Percentiles rank a stretch among this genome's conserved stretches.
These are phyloP conservation scores for Physcia stellaris DNA, from an alignment of 495 filamentous ascomycete species.

Conservation along the genomic window DNA sequence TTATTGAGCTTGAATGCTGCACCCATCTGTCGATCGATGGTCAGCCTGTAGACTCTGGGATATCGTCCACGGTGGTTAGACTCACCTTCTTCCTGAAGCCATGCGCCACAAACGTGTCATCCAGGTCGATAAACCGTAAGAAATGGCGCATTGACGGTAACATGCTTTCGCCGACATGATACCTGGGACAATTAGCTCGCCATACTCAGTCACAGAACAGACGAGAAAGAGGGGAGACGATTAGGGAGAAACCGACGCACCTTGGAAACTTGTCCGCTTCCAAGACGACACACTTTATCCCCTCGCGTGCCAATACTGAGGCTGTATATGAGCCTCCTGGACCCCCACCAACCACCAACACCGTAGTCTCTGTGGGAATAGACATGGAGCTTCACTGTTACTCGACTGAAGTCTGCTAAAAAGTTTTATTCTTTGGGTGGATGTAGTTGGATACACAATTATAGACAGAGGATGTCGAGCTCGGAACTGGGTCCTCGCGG, in stretches of 20 bases:
- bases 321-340: conserved; percentile 34
- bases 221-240: background rate
- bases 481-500: no score
- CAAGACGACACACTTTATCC: conserved; percentile 26
- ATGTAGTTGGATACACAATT: no score
- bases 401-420: no score
- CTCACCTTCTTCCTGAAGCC: conserved; percentile 34
- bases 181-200: conserved; percentile 15
- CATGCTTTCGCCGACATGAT: conserved; percentile 37
- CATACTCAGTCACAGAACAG: background rate
- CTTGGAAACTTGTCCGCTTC: conserved; percentile 34
- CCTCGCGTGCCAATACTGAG: conserved; percentile 29
- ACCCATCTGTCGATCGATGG: conserved; percentile 20
- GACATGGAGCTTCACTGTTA: conserved; percentile 14
- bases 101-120: conserved; percentile 26
- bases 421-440: no score
- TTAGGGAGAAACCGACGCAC: conserved; percentile 9
- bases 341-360: conserved; percentile 34
- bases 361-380: conserved; percentile 24
- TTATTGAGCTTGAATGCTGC: conserved; percentile 32
- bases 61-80: background rate
- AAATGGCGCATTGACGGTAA: conserved; percentile 34
- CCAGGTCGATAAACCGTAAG: conserved; percentile 33
- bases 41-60: background rate
- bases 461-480: no score